phyloP scores from a whole-genome alignment of 177 flowering plant species.

The Viscum album region DNA sequence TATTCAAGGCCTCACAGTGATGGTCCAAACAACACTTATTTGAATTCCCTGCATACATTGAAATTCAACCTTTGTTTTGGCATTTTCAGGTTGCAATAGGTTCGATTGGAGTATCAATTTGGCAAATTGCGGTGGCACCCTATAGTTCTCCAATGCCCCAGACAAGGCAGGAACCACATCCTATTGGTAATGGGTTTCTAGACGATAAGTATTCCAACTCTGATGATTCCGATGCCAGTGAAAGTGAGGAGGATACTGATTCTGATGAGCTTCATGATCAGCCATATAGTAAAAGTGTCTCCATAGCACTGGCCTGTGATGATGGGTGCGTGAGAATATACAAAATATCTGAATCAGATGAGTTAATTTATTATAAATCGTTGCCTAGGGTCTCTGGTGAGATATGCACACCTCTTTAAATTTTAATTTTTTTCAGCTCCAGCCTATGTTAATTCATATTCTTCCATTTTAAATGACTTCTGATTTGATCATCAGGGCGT shows the following conservation, averaged over 20 bases:
- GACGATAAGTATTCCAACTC: slow-evolving; percentile 17
- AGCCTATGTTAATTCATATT: background rate
- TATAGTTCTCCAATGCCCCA: slow-evolving; percentile 9
- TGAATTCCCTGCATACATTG: no score
- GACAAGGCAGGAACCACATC: slow-evolving; percentile 14
- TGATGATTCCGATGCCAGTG: slow-evolving; percentile 30
- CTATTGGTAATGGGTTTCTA: slow-evolving; percentile 44
- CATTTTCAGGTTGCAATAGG: slow-evolving; percentile 73
- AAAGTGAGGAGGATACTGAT: slow-evolving; percentile 42
- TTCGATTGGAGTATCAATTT: slow-evolving; percentile 71
- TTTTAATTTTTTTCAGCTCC: slow-evolving; percentile 5
- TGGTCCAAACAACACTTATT: no score
- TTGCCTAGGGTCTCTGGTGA: slow-evolving; percentile 94
- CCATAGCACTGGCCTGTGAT: slow-evolving; percentile 73
- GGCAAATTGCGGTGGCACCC: slow-evolving; percentile 91
- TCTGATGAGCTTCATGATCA: slow-evolving; percentile 27
- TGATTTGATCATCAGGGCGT: slow-evolving; percentile 42
- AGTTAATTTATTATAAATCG: slow-evolving; percentile 41
- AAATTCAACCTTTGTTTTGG: no score
- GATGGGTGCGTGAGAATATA: slow-evolving; percentile 84
- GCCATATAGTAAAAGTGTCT: slow-evolving; percentile 21
- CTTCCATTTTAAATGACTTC: slow-evolving; percentile 1
- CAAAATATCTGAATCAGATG: slow-evolving; percentile 39
- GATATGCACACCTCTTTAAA: slow-evolving; percentile 25
- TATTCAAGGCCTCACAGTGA: no score